A percentile compares a stretch with the other conserved stretches of the same genome.
phyloP scores from a whole-genome alignment of 129 eudicot genomes.

The Pittosporum tobira region DNA sequence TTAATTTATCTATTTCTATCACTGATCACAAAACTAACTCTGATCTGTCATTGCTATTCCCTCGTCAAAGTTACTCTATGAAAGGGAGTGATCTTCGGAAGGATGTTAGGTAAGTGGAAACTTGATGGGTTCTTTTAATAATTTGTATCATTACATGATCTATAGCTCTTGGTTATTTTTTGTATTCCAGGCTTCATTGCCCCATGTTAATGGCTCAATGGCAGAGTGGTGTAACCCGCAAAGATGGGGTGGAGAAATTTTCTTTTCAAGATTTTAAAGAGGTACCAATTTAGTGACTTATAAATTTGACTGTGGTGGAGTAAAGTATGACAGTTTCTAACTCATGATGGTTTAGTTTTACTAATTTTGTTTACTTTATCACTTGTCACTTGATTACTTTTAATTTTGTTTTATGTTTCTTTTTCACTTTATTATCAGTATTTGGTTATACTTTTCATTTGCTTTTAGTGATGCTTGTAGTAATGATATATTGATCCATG shows the following conservation, averaged over 20 bases:
- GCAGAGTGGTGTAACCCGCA: constrained; percentile 93
- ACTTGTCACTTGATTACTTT: no score
- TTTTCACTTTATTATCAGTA: no score
- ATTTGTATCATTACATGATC: not conserved
- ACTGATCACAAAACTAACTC: constrained; percentile 16
- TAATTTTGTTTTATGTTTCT: no score
- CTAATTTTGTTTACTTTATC: not conserved
- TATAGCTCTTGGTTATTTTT: not conserved
- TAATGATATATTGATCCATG: no score
- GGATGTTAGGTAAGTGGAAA: constrained; percentile 46
- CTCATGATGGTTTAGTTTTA: not conserved
- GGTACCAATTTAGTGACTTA: constrained; percentile 28
- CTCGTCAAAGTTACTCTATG: constrained; percentile 83
- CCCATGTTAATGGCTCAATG: constrained; percentile 78
- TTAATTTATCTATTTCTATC: constrained; percentile 20
- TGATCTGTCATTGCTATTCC: constrained; percentile 38
- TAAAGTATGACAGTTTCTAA: constrained; percentile 2
- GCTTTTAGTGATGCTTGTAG: no score
- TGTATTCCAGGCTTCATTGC: constrained; percentile 45
- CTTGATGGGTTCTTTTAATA: constrained; percentile 8
- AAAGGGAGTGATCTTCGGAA: constrained; percentile 61
- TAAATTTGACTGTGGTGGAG: not conserved
- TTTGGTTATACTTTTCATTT: no score
- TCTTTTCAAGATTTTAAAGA: constrained; percentile 58
- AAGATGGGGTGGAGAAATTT: constrained; percentile 58